Evolutionary conservation across 371 early-diverging fungal species (phyloP).

Genomic region (Syncephalastrum contaminatum): DNA sequence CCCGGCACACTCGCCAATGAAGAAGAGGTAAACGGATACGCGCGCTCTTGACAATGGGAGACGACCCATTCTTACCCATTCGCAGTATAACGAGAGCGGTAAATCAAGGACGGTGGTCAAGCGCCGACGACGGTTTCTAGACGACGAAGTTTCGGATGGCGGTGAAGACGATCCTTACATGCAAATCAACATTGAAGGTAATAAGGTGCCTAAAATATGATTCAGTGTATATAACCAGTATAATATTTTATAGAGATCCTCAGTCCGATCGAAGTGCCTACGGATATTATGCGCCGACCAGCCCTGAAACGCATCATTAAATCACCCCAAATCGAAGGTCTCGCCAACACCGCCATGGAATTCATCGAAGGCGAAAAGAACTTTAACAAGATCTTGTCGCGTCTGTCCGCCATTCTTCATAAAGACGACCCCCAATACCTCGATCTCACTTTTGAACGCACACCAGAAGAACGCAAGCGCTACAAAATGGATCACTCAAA

Average conservation of each 20-base stretch:
- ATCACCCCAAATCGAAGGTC: constrained; percentile 41
- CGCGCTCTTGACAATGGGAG: background rate
- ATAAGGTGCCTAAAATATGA: background rate
- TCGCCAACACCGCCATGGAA: constrained; percentile 48
- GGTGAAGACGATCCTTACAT: constrained; percentile 54
- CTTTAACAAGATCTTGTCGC: constrained; percentile 48
- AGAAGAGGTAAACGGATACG: constrained; percentile 27
- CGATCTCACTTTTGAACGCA: constrained; percentile 42
- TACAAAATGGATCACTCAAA: no score
- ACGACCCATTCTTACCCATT: constrained; percentile 3
- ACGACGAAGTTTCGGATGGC: constrained; percentile 42
- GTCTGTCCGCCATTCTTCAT: constrained; percentile 47
- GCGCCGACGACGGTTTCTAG: constrained; percentile 34
- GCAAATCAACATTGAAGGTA: constrained; percentile 55
- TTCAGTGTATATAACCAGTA: background rate
- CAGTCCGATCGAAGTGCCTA: constrained; percentile 51
- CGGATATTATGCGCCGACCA: constrained; percentile 47
- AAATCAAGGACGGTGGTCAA: constrained; percentile 43
- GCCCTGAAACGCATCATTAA: constrained; percentile 45
- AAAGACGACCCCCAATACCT: constrained; percentile 51
- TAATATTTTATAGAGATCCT: constrained; percentile 40
- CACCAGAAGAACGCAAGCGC: constrained; percentile 29
- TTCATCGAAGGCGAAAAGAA: constrained; percentile 55
- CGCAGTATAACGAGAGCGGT: constrained; percentile 30
- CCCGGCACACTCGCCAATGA: constrained; percentile 33